A percentile compares a stretch with the other conserved stretches of the same genome.
These are phyloP conservation scores for Piper betle DNA, from an alignment of 164 flowering plant species.

Conservation along the genomic window DNA sequence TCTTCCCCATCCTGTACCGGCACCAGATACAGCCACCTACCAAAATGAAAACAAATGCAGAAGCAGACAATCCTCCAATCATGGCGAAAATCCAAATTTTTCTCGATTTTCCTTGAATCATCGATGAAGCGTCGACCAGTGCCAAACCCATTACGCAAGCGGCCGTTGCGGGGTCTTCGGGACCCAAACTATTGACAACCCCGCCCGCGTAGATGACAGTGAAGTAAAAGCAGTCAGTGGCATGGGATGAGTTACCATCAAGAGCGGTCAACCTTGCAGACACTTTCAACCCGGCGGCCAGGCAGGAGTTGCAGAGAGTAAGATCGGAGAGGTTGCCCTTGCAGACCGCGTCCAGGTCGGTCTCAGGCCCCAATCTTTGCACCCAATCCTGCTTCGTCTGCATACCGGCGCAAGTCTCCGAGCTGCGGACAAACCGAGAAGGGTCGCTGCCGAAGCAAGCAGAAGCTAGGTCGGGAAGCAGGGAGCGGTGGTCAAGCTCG, in stretches of 20 bases:
- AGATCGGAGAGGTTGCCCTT: constrained; percentile 31
- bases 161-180: constrained; percentile 36
- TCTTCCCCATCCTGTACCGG: constrained; percentile 14
- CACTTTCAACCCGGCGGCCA: constrained; percentile 34
- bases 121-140: constrained; percentile 1
- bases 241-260: constrained; percentile 40
- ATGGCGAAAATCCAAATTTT: constrained; percentile 21
- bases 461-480: constrained; percentile 22
- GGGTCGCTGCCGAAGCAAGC: constrained; percentile 30
- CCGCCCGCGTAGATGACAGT: constrained; percentile 65
- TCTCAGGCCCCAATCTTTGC: constrained; percentile 23
- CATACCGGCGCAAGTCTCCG: constrained; percentile 40
- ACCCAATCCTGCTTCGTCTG: constrained; percentile 41
- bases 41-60: constrained; percentile 20
- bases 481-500: constrained; percentile 26
- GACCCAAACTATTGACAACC: constrained; percentile 45
- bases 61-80: constrained; percentile 36
- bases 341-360: constrained; percentile 37
- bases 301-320: constrained; percentile 41
- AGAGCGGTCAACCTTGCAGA: constrained; percentile 20
- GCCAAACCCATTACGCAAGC: constrained; percentile 39
- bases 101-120: constrained; percentile 4
- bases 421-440: constrained; percentile 23
- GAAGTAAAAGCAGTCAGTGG: constrained; percentile 44
- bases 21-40: constrained; percentile 32